Conservation (phyloP, 129 eudicot species). For the Centrapalus pauciflorus region DNA sequence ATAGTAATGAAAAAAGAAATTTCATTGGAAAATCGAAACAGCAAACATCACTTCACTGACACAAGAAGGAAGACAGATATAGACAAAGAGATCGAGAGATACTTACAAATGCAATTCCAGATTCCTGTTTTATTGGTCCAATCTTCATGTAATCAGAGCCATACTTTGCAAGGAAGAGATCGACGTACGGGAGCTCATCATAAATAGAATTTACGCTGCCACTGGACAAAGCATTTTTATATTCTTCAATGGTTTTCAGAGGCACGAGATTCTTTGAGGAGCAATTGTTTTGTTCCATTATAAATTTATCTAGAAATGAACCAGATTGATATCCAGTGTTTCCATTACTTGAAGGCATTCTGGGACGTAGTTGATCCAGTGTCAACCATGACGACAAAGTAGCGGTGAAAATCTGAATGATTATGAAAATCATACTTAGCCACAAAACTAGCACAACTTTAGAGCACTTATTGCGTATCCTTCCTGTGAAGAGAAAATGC, state of each 20-base stretch:
- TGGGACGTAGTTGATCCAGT: slow-evolving; percentile 20
- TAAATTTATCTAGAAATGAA: slow-evolving; percentile 14
- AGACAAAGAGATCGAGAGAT: not conserved
- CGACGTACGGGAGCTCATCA: slow-evolving; percentile 16
- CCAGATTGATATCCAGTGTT: slow-evolving; percentile 15
- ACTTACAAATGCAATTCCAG: slow-evolving; percentile 30
- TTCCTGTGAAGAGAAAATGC: not conserved
- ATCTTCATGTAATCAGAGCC: slow-evolving; percentile 14
- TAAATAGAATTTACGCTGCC: slow-evolving; percentile 2
- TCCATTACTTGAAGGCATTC: slow-evolving; percentile 6
- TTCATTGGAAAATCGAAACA: no score
- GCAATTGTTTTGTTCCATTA: not conserved
- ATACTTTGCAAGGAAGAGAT: slow-evolving; percentile 19
- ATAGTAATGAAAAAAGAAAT: no score
- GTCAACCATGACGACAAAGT: slow-evolving; percentile 30
- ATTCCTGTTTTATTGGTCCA: slow-evolving; percentile 24
- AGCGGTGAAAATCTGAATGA: slow-evolving; percentile 20
- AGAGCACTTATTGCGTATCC: slow-evolving; percentile 23
- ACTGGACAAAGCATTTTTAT: slow-evolving; percentile 11
- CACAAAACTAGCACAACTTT: slow-evolving; percentile 28
- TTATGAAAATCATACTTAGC: slow-evolving; percentile 23
- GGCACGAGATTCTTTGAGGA: not conserved
- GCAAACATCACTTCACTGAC: no score
- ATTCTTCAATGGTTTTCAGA: slow-evolving; percentile 13
- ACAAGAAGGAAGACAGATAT: no score